Percentiles rank a stretch among this genome's conserved stretches.
These are phyloP conservation scores for Brassica nigra DNA, from an alignment of 345 rosid species.

Conservation along the genomic window DNA sequence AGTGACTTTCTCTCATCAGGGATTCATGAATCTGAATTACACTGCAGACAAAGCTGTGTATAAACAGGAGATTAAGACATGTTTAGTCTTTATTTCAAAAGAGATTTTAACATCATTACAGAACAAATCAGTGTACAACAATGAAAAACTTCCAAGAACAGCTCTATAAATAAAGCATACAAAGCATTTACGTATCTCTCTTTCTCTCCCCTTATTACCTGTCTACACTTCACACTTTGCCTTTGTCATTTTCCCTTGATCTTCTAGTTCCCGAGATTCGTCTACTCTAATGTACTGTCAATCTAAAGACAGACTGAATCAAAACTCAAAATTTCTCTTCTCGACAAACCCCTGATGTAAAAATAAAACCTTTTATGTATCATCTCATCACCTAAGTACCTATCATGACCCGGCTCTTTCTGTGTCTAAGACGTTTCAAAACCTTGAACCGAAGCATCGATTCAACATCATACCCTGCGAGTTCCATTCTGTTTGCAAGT, in stretches of 20 bases:
- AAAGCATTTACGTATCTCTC: slow-evolving; percentile 30
- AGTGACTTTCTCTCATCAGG: slow-evolving; percentile 1
- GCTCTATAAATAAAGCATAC: slow-evolving; percentile 23
- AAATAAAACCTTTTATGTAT: not conserved
- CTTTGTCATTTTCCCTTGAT: slow-evolving; percentile 4
- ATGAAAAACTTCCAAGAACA: slow-evolving; percentile 3
- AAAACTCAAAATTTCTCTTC: slow-evolving; percentile 18
- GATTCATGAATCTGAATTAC: slow-evolving; percentile 49
- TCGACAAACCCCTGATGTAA: not conserved
- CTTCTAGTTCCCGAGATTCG: slow-evolving; percentile 21
- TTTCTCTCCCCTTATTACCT: not conserved
- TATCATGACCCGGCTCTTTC: slow-evolving; percentile 17
- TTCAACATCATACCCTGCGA: slow-evolving; percentile 62
- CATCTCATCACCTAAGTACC: slow-evolving; percentile 12
- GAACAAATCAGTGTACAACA: slow-evolving; percentile 34
- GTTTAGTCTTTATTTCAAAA: slow-evolving; percentile 15
- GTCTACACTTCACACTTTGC: not conserved
- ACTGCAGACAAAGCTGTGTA: slow-evolving; percentile 23
- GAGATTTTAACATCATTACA: slow-evolving; percentile 27
- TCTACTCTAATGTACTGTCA: slow-evolving; percentile 18
- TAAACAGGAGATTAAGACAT: slow-evolving; percentile 13
- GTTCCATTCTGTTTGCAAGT: slow-evolving; percentile 59
- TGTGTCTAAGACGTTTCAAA: slow-evolving; percentile 30
- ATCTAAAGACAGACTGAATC: slow-evolving; percentile 13
- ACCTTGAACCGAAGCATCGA: slow-evolving; percentile 42